These are phyloP conservation scores for Roridomyces roridus DNA, from an alignment of 768 basidiomycete genomes.

Conservation along the genomic window DNA sequence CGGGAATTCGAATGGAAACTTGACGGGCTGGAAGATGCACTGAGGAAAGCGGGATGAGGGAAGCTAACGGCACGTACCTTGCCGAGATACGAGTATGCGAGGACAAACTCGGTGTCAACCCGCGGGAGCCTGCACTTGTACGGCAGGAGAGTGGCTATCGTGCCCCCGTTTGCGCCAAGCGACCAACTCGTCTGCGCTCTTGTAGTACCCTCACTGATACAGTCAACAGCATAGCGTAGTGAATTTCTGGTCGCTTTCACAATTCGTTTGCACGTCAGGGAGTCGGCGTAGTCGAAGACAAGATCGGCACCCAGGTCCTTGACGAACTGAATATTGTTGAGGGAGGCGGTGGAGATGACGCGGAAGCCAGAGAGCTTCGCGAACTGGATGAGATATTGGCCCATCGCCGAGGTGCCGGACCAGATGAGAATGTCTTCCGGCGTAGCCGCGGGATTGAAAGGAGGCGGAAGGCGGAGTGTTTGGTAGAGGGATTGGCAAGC, in stretches of 20 bases:
- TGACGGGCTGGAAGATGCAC: background rate
- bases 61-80: slow-evolving; percentile 14
- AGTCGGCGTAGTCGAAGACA: slow-evolving; percentile 44
- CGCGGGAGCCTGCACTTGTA: slow-evolving; percentile 23
- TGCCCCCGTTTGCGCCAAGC: slow-evolving; percentile 29
- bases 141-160: slow-evolving; percentile 30
- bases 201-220: slow-evolving; percentile 33
- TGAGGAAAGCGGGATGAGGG: background rate
- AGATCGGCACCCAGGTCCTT: slow-evolving; percentile 48
- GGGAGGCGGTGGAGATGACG: slow-evolving; percentile 51
- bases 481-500: slow-evolving; percentile 24
- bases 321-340: slow-evolving; percentile 41
- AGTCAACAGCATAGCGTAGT: slow-evolving; percentile 33
- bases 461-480: slow-evolving; percentile 22
- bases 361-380: slow-evolving; percentile 48
- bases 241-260: slow-evolving; percentile 29
- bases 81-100: slow-evolving; percentile 28
- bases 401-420: slow-evolving; percentile 29
- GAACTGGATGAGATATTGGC: slow-evolving; percentile 45
- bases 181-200: slow-evolving; percentile 28
- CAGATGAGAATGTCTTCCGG: slow-evolving; percentile 26
- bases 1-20: slow-evolving; percentile 8
- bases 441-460: slow-evolving; percentile 16
- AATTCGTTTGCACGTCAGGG: slow-evolving; percentile 33
- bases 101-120: slow-evolving; percentile 24